Evolutionary conservation across 306 rosid species (phyloP).

Genomic region (Quercus agrifolia): DNA sequence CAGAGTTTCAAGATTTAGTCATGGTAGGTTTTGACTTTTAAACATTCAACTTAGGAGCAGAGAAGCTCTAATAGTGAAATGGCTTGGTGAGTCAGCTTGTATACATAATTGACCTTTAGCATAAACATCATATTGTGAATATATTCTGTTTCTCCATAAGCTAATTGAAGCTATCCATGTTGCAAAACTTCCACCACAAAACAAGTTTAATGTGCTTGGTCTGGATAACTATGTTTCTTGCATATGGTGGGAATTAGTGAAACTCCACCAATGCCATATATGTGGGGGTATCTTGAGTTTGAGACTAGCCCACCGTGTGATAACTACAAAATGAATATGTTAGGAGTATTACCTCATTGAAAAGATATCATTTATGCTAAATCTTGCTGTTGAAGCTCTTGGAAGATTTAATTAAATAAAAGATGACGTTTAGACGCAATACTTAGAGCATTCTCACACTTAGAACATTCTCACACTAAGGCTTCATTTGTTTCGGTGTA

Average conservation of each 20-base stretch:
- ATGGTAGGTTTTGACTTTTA: neutral
- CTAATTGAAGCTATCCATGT: no score
- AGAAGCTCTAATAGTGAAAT: neutral
- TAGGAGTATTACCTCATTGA: neutral
- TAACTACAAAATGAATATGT: neutral
- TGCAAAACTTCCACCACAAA: neutral
- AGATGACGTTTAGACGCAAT: neutral
- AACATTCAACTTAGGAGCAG: neutral
- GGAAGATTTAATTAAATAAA: neutral
- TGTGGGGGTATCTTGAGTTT: neutral
- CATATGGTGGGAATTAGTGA: neutral
- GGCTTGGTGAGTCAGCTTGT: neutral
- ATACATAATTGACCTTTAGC: neutral
- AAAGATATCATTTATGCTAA: neutral
- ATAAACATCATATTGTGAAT: neutral
- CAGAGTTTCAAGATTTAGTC: neutral
- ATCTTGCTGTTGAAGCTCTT: neutral
- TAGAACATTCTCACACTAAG: neutral
- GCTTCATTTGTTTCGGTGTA: no score
- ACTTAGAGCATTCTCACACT: neutral
- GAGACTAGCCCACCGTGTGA: neutral
- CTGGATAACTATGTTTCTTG: neutral
- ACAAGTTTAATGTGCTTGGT: neutral
- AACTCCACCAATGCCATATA: neutral
- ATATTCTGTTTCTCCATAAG: neutral